Percentiles rank a stretch among this genome's conserved stretches.
phyloP scores from a whole-genome alignment of 108 stramenopile species.

The Hondaea fermentalgiana region DNA sequence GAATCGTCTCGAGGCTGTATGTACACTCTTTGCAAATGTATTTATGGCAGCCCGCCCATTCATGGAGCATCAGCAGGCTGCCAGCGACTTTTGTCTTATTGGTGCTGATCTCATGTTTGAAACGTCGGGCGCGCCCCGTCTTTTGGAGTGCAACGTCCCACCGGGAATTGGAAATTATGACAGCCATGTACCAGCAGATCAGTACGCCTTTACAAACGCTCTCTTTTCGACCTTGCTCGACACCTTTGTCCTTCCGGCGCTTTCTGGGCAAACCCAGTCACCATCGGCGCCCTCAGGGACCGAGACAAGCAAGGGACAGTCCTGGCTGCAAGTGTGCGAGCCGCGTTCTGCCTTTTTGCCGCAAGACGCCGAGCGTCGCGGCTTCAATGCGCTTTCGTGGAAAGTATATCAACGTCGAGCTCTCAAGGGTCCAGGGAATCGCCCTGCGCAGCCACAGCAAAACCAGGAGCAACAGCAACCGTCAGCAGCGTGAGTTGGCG shows the following conservation, averaged over 20 bases:
- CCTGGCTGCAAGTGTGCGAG: background rate
- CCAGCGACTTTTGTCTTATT: background rate
- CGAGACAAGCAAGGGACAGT: too few relatives aligned
- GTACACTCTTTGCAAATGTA: background rate
- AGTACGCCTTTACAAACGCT: background rate
- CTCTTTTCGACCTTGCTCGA: background rate
- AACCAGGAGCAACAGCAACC: too few relatives aligned
- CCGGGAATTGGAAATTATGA: constrained; percentile 1
- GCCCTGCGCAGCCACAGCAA: background rate
- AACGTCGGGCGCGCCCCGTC: background rate
- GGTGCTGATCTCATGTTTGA: constrained; percentile 6
- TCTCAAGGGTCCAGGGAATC: background rate
- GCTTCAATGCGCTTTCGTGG: background rate
- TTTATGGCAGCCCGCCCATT: background rate
- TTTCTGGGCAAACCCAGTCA: background rate
- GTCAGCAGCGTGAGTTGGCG: too few relatives aligned
- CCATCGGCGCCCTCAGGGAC: background rate
- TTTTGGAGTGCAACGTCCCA: background rate
- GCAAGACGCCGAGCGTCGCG: background rate
- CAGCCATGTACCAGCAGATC: background rate
- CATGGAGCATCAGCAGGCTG: background rate
- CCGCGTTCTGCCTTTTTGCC: background rate
- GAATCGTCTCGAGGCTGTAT: background rate
- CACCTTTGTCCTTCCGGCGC: background rate
- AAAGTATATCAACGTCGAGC: background rate